phyloP scores from a whole-genome alignment of 2,329 filamentous ascomycete species.

The Sporothrix protearum region DNA sequence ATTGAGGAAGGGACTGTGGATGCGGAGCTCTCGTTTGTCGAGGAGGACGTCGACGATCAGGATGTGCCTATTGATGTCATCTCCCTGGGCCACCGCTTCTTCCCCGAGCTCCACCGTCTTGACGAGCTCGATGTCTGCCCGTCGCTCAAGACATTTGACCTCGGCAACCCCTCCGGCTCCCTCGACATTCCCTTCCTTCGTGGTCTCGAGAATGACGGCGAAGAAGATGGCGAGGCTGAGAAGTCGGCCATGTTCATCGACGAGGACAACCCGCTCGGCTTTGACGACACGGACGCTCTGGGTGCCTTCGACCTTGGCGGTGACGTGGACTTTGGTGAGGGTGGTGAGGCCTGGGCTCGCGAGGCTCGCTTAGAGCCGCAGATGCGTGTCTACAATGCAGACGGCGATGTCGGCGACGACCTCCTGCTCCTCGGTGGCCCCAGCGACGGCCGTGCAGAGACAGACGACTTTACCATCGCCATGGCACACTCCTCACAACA shows the following conservation, averaged over 20 bases:
- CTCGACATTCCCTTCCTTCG: slow-evolving; percentile 91
- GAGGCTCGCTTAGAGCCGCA: slow-evolving; percentile 85
- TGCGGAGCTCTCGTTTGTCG: neutral
- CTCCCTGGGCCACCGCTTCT: slow-evolving; percentile 73
- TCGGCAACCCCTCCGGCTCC: slow-evolving; percentile 79
- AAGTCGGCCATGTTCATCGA: slow-evolving; percentile 81
- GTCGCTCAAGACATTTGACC: slow-evolving; percentile 87
- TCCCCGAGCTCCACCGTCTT: slow-evolving; percentile 71
- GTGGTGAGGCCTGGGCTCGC: slow-evolving; percentile 90
- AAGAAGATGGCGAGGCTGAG: slow-evolving; percentile 54
- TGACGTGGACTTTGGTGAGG: slow-evolving; percentile 87
- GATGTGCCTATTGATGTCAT: slow-evolving; percentile 76
- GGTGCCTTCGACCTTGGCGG: slow-evolving; percentile 66
- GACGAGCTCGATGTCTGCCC: slow-evolving; percentile 91
- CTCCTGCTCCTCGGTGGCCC: slow-evolving; percentile 48
- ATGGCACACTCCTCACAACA: slow-evolving; percentile 64
- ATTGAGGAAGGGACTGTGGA: neutral
- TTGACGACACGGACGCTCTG: slow-evolving; percentile 74
- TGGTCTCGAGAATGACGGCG: slow-evolving; percentile 69
- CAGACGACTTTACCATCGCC: slow-evolving; percentile 74
- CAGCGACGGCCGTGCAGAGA: slow-evolving; percentile 36
- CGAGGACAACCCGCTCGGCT: slow-evolving; percentile 77
- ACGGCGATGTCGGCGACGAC: slow-evolving; percentile 52
- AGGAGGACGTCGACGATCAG: slow-evolving; percentile 37
- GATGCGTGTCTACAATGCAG: slow-evolving; percentile 71